Base-by-base conservation (phyloP, 2,329 filamentous ascomycete species). In the Curvularia sp. region DNA sequence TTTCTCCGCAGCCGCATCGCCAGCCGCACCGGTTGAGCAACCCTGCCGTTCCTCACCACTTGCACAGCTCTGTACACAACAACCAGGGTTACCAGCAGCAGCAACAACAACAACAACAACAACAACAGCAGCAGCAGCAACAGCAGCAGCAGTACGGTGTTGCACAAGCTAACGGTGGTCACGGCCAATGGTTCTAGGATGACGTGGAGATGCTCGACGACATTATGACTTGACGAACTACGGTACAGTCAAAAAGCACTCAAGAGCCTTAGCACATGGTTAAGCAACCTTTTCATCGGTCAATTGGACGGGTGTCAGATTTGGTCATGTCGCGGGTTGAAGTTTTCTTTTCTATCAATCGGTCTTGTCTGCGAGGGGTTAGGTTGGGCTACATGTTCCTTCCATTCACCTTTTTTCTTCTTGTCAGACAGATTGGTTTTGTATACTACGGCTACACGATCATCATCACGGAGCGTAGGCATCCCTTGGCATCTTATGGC, bases 151-250 rank as follows among this genome's bases (percentile, higher is more conserved):
- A 70, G 61, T 75, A 76, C 77, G 68, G 72, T 49, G 48, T 62
- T 78, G 19, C 60, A 60, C 43, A 58, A 27, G 7, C 51, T 36
- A 58, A 58, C 12, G 45, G 50, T 21, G 45, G 50, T 13, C 52
- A 58, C 23, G 56, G 56, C 27, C 49, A 39, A n/a, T 59, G 56
- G 56, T 59, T 59, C 34, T 59, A 59, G 43, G 36, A 42, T 18
- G 36, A 39, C 48, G 50, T 63, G 55, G 59, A 56, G 56, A 61
- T 53, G 50, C 49, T 54, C 67, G 63, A 85, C 68, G 83, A 84
- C 67, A 76, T 80, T 60, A 79, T 78, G 63, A 83, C 80, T 61
- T 84, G 13, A 80, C 83, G 55, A 84, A 81, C 70, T 81, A 85
- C 71, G 72, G 70, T 70, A 62, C 60, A 61, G 59, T 55, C 47